Conservation (phyloP, 768 basidiomycete genomes). For the Boletus rubescentipes region DNA sequence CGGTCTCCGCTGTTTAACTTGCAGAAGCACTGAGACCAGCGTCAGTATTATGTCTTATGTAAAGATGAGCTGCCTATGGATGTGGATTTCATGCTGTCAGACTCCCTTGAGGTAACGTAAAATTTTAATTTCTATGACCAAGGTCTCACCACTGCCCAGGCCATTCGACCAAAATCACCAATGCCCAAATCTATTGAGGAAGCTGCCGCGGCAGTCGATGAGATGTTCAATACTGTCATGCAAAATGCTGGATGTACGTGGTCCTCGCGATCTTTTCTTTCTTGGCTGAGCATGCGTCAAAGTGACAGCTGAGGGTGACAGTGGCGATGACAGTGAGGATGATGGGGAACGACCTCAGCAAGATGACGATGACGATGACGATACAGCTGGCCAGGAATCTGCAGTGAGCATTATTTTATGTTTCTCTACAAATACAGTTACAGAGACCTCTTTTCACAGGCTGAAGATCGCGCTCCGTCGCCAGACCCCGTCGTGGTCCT, state of each 20-base stretch:
- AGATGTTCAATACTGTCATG: constrained; percentile 72
- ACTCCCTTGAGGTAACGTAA: constrained; percentile 79
- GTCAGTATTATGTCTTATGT: constrained; percentile 81
- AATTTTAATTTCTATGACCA: neutral
- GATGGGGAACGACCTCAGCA: constrained; percentile 41
- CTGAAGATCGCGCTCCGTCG: constrained; percentile 71
- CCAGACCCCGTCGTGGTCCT: constrained; percentile 81
- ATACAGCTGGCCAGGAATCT: constrained; percentile 47
- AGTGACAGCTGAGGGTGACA: constrained; percentile 39
- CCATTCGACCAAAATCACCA: constrained; percentile 79
- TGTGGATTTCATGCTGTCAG: constrained; percentile 94
- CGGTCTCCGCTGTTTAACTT: neutral
- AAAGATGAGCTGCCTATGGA: constrained; percentile 95
- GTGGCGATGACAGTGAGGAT: constrained; percentile 55
- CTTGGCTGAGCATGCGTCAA: constrained; percentile 15
- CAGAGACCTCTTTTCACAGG: constrained; percentile 22
- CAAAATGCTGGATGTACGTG: constrained; percentile 58
- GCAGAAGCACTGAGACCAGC: constrained; percentile 2
- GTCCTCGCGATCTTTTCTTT: neutral
- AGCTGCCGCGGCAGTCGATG: constrained; percentile 86
- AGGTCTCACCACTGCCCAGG: constrained; percentile 41
- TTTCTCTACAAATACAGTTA: neutral
- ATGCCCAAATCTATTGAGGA: constrained; percentile 77
- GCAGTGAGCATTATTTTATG: constrained; percentile 42
- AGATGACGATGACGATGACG: constrained; percentile 66